phyloP scores from a whole-genome alignment of 768 basidiomycete species.

The Boletus pseudo-olivaceus region DNA sequence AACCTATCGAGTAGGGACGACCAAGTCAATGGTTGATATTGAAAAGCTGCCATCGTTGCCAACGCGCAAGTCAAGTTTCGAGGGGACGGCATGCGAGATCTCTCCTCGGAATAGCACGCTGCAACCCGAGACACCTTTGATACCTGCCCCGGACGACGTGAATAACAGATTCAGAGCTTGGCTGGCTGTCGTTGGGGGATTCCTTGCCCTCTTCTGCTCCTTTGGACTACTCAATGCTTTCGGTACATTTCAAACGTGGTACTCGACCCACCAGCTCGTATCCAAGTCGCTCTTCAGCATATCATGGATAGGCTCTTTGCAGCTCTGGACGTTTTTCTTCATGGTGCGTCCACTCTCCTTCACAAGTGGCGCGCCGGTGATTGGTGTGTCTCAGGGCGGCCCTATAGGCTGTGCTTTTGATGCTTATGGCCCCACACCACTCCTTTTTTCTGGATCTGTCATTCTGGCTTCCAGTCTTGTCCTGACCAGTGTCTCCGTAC shows the following conservation, averaged over 20 bases:
- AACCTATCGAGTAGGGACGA: constrained; percentile 5
- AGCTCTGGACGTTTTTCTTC: constrained; percentile 68
- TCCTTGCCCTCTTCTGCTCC: constrained; percentile 62
- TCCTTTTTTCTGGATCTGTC: constrained; percentile 51
- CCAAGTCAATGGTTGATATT: constrained; percentile 25
- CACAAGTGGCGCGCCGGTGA: background rate
- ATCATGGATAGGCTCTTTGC: constrained; percentile 69
- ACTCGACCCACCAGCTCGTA: constrained; percentile 54
- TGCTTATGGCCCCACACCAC: constrained; percentile 50
- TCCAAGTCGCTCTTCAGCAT: constrained; percentile 51
- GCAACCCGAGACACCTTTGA: constrained; percentile 16
- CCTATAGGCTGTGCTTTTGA: constrained; percentile 61
- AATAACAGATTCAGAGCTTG: constrained; percentile 28
- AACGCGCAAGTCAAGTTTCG: constrained; percentile 20
- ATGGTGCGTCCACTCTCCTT: constrained; percentile 42
- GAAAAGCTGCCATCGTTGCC: constrained; percentile 28
- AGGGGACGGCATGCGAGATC: constrained; percentile 13
- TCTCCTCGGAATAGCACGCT: constrained; percentile 25
- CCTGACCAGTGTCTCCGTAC: constrained; percentile 53
- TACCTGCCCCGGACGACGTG: constrained; percentile 7
- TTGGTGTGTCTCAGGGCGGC: constrained; percentile 45
- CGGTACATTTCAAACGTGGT: constrained; percentile 70
- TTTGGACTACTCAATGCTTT: constrained; percentile 74
- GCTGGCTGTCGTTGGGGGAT: constrained; percentile 60
- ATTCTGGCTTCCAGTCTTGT: constrained; percentile 51